These are phyloP conservation scores for Termitomyces sp. DNA, from an alignment of 768 basidiomycete genomes.

Conservation along the genomic window DNA sequence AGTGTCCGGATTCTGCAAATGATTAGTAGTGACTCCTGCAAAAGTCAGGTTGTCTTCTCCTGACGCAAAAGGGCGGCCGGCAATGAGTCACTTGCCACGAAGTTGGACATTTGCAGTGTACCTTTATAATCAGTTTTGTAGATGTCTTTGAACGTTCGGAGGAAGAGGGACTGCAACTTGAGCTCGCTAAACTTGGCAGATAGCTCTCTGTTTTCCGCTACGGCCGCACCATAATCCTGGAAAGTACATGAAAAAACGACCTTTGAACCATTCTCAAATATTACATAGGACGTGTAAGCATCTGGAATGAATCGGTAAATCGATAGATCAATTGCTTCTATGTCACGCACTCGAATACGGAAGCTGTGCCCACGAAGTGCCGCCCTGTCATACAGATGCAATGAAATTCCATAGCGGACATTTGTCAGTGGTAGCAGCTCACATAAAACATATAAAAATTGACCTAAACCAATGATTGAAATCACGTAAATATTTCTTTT, in stretches of 20 bases:
- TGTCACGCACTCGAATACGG: conserved; percentile 11
- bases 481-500: background rate
- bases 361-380: conserved; percentile 14
- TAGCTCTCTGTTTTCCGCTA: conserved; percentile 10
- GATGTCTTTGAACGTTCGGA: conserved; percentile 12
- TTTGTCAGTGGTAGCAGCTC: background rate
- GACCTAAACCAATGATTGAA: background rate
- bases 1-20: conserved; percentile 12
- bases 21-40: conserved; percentile 10
- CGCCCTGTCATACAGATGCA: conserved; percentile 5
- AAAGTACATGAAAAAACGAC: background rate
- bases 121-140: conserved; percentile 10
- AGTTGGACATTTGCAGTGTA: background rate
- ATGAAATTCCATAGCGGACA: background rate
- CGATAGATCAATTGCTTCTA: no score
- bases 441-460: conserved; percentile 15
- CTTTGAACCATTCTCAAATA: background rate
- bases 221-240: conserved; percentile 14
- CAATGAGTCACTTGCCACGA: background rate
- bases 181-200: conserved; percentile 13
- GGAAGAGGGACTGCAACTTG: conserved; percentile 14
- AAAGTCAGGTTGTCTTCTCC: conserved; percentile 15
- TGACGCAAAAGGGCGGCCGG: background rate
- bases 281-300: conserved; percentile 14
- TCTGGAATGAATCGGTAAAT: conserved; percentile 1